Evolutionary conservation across 371 early-diverging fungal genomes (phyloP), one percentile per base, ranked within the genome.

Genomic region (Apophysomyces variabilis): DNA sequence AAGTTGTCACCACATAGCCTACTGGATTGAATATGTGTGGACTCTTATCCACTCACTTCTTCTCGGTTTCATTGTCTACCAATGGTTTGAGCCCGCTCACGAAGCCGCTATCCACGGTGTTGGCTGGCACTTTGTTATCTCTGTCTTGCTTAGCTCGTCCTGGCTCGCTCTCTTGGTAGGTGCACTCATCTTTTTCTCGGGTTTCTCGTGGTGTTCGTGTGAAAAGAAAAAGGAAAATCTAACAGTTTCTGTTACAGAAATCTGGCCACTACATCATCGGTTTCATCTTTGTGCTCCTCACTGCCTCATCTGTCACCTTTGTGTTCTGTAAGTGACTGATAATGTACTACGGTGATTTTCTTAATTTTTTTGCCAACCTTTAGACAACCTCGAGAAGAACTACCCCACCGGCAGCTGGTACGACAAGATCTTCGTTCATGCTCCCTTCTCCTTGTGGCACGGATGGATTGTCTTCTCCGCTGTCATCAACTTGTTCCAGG

Each of bases 371-470:
- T 32, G 37, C n/a, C n/a, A n/a, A 62, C 38, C 35, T 44, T 69
- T 76, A 80, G 82, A 85, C 74, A 73, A 82, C 62, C 79, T 87
- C 44, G 73, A 78, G 66, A 69, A 77, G 39, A 61, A 78, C 44
- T 74, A 75, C 38, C 76, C 83, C 16, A 67, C 82, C 18, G 63
- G 64, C n/a, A 78, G 75, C 38, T 73, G 75, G 70, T 66, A 61
- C 35, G 85, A 89, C 47, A 75, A 73, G 44, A 38, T 89, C 65
- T 86, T 89, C 57, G 73, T 91, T 64, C 91, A 89, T 71, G 84
- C 87, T 45, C 91, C 91, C 45, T 86, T 91, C 77, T 88, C 89
- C 45, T 75, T 91, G 56, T 89, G 84, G 80, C 90, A 91, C 76
- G 91, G 85, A 47, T 87, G 87, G 84, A 77, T 87, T 46, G 80